phyloP scores from a whole-genome alignment of 1,284 basidiomycete genomes.

The Ustilago loliicola region DNA sequence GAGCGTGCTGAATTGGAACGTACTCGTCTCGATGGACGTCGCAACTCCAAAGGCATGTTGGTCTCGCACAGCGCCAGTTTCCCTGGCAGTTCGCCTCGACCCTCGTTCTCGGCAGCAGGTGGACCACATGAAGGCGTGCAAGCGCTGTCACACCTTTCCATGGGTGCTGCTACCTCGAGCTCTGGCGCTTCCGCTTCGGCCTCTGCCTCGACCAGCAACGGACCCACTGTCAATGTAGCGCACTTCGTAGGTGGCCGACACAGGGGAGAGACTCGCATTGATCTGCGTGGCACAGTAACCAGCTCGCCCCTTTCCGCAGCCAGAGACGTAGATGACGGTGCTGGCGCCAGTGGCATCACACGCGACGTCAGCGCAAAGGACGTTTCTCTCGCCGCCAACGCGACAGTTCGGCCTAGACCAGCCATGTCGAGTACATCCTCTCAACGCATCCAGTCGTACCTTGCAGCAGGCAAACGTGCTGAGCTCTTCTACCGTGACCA shows the following conservation, averaged over 20 bases:
- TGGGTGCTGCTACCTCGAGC: constrained; percentile 1
- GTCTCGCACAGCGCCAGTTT: constrained; percentile 54
- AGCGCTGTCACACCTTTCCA: constrained; percentile 33
- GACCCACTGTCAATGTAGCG: constrained; percentile 49
- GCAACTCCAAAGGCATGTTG: constrained; percentile 19
- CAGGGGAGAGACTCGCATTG: constrained; percentile 56
- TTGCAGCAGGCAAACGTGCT: constrained; percentile 55
- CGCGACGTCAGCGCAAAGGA: constrained; percentile 35
- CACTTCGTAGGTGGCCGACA: constrained; percentile 46
- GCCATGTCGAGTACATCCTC: constrained; percentile 23
- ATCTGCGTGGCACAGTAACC: constrained; percentile 46
- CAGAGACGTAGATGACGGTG: constrained; percentile 11
- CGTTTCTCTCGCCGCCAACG: constrained; percentile 37
- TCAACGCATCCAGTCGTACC: constrained; percentile 55
- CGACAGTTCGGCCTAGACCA: constrained; percentile 25
- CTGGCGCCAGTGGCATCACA: not conserved
- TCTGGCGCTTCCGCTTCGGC: constrained; percentile 32
- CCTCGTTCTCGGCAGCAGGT: constrained; percentile 34
- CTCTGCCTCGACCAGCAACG: constrained; percentile 42
- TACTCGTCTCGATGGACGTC: constrained; percentile 15
- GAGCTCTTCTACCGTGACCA: constrained; percentile 61
- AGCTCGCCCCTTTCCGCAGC: constrained; percentile 27
- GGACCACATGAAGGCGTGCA: constrained; percentile 45
- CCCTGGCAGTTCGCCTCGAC: constrained; percentile 43
- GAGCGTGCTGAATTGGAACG: constrained; percentile 25